Conservation (phyloP, 129 eudicot species). For the Centaurea solstitialis region DNA sequence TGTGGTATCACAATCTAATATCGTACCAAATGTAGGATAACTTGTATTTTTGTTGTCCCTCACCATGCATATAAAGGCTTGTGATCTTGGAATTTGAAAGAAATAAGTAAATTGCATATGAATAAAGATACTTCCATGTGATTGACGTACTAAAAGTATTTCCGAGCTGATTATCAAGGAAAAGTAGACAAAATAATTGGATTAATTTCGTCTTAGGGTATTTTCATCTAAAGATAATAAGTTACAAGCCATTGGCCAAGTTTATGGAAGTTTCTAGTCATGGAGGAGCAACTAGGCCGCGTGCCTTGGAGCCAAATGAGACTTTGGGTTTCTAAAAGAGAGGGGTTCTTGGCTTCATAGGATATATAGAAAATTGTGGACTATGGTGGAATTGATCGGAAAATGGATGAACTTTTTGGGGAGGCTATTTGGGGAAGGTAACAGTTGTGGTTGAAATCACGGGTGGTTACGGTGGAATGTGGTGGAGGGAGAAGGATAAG, state of each 20-base stretch:
- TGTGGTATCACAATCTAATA: not conserved
- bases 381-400: no score
- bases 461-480: not conserved
- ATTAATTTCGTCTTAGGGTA: conserved; percentile 23
- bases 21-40: not conserved
- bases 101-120: not conserved
- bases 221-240: not conserved
- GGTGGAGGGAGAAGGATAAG: not conserved
- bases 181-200: conserved; percentile 42
- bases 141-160: conserved; percentile 41
- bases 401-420: no score
- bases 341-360: no score
- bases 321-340: no score
- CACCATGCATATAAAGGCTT: not conserved
- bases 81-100: not conserved
- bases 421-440: no score
- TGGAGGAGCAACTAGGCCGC: no score
- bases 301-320: no score
- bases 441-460: not conserved
- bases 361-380: no score
- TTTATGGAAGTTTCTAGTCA: not conserved
- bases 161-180: conserved; percentile 55
- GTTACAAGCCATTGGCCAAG: conserved; percentile 51
- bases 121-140: not conserved
- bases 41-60: not conserved